Evolutionary conservation across 371 early-diverging fungal species (phyloP), one percentile per base, ranked within the genome.

Genomic region (Circinella minor): DNA sequence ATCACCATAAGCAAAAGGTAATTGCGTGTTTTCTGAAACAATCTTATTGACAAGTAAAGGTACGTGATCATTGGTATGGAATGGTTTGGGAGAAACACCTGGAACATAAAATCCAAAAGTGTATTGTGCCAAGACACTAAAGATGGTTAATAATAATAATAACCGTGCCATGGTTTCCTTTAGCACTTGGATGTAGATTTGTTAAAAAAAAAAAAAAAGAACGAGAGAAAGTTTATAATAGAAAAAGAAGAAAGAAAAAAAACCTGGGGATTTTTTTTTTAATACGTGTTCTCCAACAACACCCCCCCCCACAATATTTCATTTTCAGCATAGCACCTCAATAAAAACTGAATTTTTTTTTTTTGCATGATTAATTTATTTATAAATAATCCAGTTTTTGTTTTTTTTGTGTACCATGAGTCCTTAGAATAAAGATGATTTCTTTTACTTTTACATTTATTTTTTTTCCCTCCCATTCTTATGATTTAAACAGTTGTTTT

Each of bases 1-100:
- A 74, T 86, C 85, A 38, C 79, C 81, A 72, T 88, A 92, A 63
- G 93, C 93, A 71, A 89, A 94, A 37, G 94, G 92, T 11, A 94
- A 73, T 4, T 83, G 84, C 0, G 86, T 86, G 65, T 83, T 85
- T 71, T 85, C 78, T 14, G 92, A 91, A 37, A 88, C 86, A 65
- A 90, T 82, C 59, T 91, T 88, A 72, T 95, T 94, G 43, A 93
- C 93, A 27, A 75, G 80, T 0, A 94, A 75, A 11, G 87, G 86
- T n/a, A 95, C 90, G 4, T 61, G 66, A 49, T 90, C 91, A 37
- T 86, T 86, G 3, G 67, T 66, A 11, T 70, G 74, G 76, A 89
- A 94, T 67, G 89, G 84, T 15, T 78, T 76, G 0, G 93, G 91
- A 5, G 92, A 89, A 47, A 92, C 84, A 11, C 92, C 93, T 3